Percentiles rank a stretch among this genome's conserved stretches.
phyloP scores from a whole-genome alignment of 2,329 filamentous ascomycete genomes.

The Sclerotinia nivalis region DNA sequence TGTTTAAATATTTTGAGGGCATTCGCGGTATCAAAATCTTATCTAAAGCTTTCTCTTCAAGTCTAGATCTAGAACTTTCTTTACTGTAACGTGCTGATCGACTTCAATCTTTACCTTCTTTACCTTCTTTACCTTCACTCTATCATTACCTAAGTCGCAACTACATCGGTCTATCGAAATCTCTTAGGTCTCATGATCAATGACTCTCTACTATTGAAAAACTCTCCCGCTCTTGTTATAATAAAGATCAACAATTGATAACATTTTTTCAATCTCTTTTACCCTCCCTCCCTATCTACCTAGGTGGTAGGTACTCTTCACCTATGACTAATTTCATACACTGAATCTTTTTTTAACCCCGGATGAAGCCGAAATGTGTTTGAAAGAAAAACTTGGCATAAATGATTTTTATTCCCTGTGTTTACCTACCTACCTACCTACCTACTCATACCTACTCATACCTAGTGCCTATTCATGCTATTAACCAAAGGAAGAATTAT shows the following conservation, averaged over 20 bases:
- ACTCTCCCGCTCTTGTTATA: too few relatives aligned
- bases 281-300: too few relatives aligned
- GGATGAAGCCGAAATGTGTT: not conserved
- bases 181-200: conserved; percentile 11
- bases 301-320: not conserved
- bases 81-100: not conserved
- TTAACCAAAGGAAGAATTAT: not conserved
- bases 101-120: not conserved
- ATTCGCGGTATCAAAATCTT: not conserved
- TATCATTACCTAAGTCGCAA: not conserved
- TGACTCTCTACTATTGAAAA: not conserved
- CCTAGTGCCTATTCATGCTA: not conserved
- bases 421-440: not conserved
- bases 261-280: not conserved
- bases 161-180: conserved; percentile 5
- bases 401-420: not conserved
- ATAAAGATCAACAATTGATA: not conserved
- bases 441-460: too few relatives aligned
- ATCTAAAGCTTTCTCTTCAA: not conserved
- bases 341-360: not conserved
- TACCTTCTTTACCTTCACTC: not conserved
- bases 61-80: not conserved
- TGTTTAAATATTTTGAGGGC: not conserved
- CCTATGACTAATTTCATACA: not conserved
- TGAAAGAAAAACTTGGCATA: not conserved